Evolutionary conservation across 768 basidiomycete genomes (phyloP).

Genomic region (Boletus subcaerulescens): DNA sequence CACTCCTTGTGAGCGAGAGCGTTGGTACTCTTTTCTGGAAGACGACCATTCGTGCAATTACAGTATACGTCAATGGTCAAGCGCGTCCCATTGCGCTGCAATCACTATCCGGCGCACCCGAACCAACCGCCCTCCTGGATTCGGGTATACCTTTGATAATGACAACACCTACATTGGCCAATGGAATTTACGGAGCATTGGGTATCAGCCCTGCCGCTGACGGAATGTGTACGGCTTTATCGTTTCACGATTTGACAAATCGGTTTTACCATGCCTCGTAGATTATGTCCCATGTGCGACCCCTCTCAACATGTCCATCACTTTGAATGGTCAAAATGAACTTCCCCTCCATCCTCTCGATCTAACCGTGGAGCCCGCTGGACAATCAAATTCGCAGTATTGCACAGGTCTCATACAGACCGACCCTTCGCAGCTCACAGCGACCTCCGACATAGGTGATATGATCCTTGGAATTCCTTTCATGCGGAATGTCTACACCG

Average conservation of each 20-base stretch:
- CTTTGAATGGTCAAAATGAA: conserved; percentile 53
- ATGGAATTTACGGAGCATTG: conserved; percentile 76
- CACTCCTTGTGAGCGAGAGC: conserved; percentile 39
- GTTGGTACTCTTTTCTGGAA: conserved; percentile 62
- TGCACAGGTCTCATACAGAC: conserved; percentile 72
- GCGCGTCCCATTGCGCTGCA: conserved; percentile 41
- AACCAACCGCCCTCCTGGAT: conserved; percentile 69
- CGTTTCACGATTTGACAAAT: neutral
- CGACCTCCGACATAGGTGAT: conserved; percentile 47
- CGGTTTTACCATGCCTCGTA: conserved; percentile 27
- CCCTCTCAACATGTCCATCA: conserved; percentile 70
- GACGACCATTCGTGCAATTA: conserved; percentile 51
- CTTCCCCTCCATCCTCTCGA: conserved; percentile 75
- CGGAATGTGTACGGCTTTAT: conserved; percentile 54
- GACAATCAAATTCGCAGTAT: conserved; percentile 38
- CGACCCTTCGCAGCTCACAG: conserved; percentile 40
- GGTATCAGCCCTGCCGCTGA: conserved; percentile 57
- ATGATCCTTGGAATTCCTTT: conserved; percentile 81
- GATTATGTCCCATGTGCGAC: conserved; percentile 73
- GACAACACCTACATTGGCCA: conserved; percentile 56
- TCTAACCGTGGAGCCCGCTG: conserved; percentile 49
- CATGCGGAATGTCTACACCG: conserved; percentile 71
- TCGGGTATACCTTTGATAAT: conserved; percentile 69
- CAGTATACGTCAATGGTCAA: conserved; percentile 54
- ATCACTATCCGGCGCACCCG: conserved; percentile 37